A percentile compares a stretch with the other conserved stretches of the same genome.
phyloP scores from a whole-genome alignment of 2,329 filamentous ascomycete genomes.

The Malbranchea cinnamomea region DNA sequence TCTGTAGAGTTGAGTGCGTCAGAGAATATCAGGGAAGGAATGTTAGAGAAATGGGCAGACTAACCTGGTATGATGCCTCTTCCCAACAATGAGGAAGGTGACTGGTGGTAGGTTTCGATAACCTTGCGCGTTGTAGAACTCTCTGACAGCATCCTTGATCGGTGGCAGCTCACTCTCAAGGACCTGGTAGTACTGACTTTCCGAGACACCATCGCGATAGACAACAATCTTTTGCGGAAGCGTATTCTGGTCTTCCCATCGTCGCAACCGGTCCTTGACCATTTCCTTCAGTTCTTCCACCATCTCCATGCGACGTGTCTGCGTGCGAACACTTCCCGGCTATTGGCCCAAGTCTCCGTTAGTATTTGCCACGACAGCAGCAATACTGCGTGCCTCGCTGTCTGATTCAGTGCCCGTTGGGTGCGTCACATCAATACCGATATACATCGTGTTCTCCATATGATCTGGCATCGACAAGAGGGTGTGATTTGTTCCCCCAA shows the following conservation, averaged over 20 bases:
- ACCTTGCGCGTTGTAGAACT: constrained; percentile 45
- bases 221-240: constrained; percentile 60
- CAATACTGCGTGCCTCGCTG: constrained; percentile 53
- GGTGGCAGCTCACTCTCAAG: constrained; percentile 47
- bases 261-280: constrained; percentile 46
- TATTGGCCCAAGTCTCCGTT: constrained; percentile 60
- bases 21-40: background rate
- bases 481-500: constrained; percentile 57
- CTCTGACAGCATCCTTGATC: constrained; percentile 43
- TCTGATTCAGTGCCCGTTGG: constrained; percentile 50
- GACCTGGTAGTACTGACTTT: constrained; percentile 63
- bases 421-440: constrained; percentile 81
- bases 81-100: constrained; percentile 65
- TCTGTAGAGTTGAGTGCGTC: background rate
- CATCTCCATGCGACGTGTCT: constrained; percentile 53
- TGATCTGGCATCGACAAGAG: constrained; percentile 38
- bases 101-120: constrained; percentile 42
- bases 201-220: constrained; percentile 79
- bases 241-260: constrained; percentile 48
- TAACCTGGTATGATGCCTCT: constrained; percentile 66
- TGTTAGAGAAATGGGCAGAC: background rate
- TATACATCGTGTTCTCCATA: constrained; percentile 63
- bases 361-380: constrained; percentile 63
- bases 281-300: constrained; percentile 46
- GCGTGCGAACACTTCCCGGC: constrained; percentile 57